These are phyloP conservation scores for Bacidia gigantensis DNA, from an alignment of 495 filamentous ascomycete species.

Conservation along the genomic window DNA sequence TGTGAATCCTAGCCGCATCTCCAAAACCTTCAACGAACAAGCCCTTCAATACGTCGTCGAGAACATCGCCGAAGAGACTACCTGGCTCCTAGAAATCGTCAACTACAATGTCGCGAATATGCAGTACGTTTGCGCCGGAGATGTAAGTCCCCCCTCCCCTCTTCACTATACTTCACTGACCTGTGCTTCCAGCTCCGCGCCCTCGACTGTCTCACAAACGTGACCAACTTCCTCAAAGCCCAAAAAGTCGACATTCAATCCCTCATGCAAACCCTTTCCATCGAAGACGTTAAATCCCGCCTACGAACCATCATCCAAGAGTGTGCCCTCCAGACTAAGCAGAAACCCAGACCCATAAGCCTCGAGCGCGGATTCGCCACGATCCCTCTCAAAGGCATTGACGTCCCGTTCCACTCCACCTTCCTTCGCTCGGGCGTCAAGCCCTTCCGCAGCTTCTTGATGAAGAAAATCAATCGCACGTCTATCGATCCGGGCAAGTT, in stretches of 20 bases:
- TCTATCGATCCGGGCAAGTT: constrained; percentile 94
- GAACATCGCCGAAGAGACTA: constrained; percentile 80
- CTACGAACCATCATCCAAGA: constrained; percentile 74
- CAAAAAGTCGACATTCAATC: constrained; percentile 94
- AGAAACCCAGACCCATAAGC: constrained; percentile 75
- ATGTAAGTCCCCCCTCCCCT: constrained; percentile 31
- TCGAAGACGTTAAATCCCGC: constrained; percentile 71
- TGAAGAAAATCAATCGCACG: constrained; percentile 99
- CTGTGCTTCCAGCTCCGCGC: constrained; percentile 50
- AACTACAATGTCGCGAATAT: constrained; percentile 98
- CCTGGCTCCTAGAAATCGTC: constrained; percentile 95
- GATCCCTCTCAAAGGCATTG: constrained; percentile 91
- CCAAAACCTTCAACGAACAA: constrained; percentile 93
- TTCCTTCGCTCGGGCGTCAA: constrained; percentile 96
- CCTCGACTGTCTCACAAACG: constrained; percentile 81
- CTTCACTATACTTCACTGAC: constrained; percentile 20
- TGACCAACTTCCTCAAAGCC: constrained; percentile 85
- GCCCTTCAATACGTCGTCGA: constrained; percentile 90
- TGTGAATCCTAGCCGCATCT: constrained; percentile 94
- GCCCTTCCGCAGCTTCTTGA: constrained; percentile 89
- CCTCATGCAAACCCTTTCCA: constrained; percentile 68
- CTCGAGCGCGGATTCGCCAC: constrained; percentile 92
- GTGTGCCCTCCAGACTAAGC: constrained; percentile 69
- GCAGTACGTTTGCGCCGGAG: constrained; percentile 97
- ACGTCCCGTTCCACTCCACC: constrained; percentile 97